Base-by-base conservation (phyloP, 2,329 filamentous ascomycete species). In the Dendryphion nanum region DNA sequence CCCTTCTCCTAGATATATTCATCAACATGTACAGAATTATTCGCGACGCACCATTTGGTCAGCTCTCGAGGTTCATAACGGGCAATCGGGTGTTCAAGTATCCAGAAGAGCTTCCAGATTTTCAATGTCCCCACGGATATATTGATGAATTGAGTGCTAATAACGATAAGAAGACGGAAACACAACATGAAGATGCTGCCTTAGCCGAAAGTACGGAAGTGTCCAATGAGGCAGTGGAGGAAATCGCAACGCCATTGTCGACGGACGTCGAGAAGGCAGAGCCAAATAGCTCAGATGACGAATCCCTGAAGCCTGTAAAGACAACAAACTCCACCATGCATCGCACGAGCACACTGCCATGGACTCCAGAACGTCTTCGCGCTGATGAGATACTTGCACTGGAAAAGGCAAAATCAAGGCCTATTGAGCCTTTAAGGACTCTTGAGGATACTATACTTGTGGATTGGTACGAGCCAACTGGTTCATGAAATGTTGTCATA, bases 1-100 rank as follows among this genome's bases (percentile, higher is more conserved):
- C 23, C 23, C 23, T 26, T 26, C 23, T n/a, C n/a, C n/a, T n/a
- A n/a, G n/a, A n/a, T n/a, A n/a, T n/a, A n/a, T n/a, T n/a, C n/a
- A n/a, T n/a, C n/a, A n/a, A n/a, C n/a, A n/a, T n/a, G n/a, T n/a
- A n/a, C n/a, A n/a, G n/a, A n/a, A n/a, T 26, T 3, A 48, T 72
- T 17, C 62, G 71, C 28, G 72, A 75, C 38, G 67, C 72, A 18
- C 62, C 70, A 8, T 64, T 74, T 33, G 72, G 72, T 37, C 71
- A 74, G 49, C 16, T 71, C 13, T 42, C 75, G n/a, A 66, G 73
- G 14, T 66, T 63, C 23, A 37, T 71, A 13, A 69, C 71, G 3
- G 46, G 60, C 1, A 69, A 69, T 31, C 66, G 66, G 37, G 53
- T 68, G 23, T 61, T 75, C 19, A 51, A 66, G 40, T 76, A 73